These are phyloP conservation scores for Lanmaoa pseudosensibilis DNA, from an alignment of 768 basidiomycete species.

Conservation along the genomic window DNA sequence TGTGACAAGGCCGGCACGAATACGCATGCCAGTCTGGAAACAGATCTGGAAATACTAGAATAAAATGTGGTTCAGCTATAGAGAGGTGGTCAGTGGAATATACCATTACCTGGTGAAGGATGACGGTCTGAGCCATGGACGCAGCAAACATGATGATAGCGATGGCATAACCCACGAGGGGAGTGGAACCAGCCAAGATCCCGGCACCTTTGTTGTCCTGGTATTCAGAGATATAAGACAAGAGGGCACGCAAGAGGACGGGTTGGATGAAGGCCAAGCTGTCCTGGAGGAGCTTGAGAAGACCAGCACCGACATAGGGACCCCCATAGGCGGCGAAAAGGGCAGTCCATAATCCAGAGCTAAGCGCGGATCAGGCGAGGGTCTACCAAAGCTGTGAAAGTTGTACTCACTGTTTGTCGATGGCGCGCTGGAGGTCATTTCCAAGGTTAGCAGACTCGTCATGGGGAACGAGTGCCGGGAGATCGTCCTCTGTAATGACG, in stretches of 20 bases:
- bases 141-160: conserved; percentile 78
- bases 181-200: conserved; percentile 31
- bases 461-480: conserved; percentile 65
- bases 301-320: conserved; percentile 62
- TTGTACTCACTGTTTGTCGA: conserved; percentile 61
- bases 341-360: conserved; percentile 68
- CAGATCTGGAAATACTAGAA: conserved; percentile 81
- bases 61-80: background rate
- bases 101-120: conserved; percentile 69
- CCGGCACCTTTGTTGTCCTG: conserved; percentile 45
- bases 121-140: conserved; percentile 74
- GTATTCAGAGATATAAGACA: conserved; percentile 81
- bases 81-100: background rate
- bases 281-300: conserved; percentile 80
- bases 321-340: conserved; percentile 77
- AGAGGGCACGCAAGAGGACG: conserved; percentile 74
- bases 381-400: background rate
- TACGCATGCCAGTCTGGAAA: conserved; percentile 89
- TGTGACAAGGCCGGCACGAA: conserved; percentile 84
- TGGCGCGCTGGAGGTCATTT: conserved; percentile 53
- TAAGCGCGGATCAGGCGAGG: conserved; percentile 24
- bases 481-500: conserved; percentile 81
- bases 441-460: conserved; percentile 77
- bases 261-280: conserved; percentile 82
- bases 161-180: conserved; percentile 72